These are phyloP conservation scores for Nakazawaea wickerhamii DNA, from an alignment of 805 yeast species.

Conservation along the genomic window DNA sequence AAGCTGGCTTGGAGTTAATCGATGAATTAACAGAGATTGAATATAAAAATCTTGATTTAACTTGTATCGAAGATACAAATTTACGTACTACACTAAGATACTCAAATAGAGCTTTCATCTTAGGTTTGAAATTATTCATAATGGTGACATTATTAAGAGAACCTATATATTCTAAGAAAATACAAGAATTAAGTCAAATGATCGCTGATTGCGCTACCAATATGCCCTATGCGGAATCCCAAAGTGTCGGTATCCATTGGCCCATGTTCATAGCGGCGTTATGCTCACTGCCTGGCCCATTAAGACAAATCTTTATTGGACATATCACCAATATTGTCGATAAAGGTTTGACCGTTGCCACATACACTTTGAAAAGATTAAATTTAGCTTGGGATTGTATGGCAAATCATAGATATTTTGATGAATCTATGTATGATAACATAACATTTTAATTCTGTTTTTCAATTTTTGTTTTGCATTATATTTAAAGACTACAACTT, in stretches of 20 bases:
- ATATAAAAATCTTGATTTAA: slow-evolving; percentile 7
- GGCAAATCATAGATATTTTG: slow-evolving; percentile 7
- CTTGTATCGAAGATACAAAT: slow-evolving; percentile 4
- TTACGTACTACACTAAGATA: slow-evolving; percentile 4
- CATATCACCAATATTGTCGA: slow-evolving; percentile 9
- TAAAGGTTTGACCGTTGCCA: slow-evolving; percentile 10
- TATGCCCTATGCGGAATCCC: slow-evolving; percentile 11
- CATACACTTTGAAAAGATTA: slow-evolving; percentile 11
- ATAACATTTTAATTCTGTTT: slow-evolving; percentile 5
- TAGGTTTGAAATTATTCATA: slow-evolving; percentile 9
- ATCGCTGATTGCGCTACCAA: slow-evolving; percentile 8
- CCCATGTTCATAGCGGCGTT: slow-evolving; percentile 10
- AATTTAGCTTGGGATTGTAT: slow-evolving; percentile 10
- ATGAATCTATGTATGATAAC: slow-evolving; percentile 9
- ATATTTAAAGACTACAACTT: neutral
- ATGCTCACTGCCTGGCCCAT: slow-evolving; percentile 7
- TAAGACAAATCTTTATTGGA: slow-evolving; percentile 6
- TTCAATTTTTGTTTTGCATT: neutral
- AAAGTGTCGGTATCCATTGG: slow-evolving; percentile 15
- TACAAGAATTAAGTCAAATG: slow-evolving; percentile 2
- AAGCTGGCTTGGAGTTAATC: neutral
- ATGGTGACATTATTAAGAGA: slow-evolving; percentile 5
- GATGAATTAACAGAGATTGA: slow-evolving; percentile 7
- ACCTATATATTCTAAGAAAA: slow-evolving; percentile 4
- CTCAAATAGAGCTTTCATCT: slow-evolving; percentile 8